Base-by-base conservation (phyloP, 495 filamentous ascomycete genomes). In the Penicillium pulvis region DNA sequence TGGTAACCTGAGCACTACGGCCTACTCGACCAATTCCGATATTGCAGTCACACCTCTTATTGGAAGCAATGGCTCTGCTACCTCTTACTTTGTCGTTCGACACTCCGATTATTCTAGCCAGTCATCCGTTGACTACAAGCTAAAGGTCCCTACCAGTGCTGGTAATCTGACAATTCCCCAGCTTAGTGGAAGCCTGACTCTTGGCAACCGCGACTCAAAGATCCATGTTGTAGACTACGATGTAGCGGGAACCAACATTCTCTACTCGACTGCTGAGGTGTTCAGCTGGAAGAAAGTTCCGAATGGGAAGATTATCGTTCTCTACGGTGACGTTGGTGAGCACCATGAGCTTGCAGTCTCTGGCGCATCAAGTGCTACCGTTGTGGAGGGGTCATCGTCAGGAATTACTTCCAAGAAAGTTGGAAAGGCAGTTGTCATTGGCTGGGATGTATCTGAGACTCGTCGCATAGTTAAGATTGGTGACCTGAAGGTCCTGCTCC, bases 231-330 rank as follows among this genome's bases (percentile, higher is more conserved):
- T 85, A 10, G 88, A 94, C 66, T 93, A 91, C 62, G 72, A 85
- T 50, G 73, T 93, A 51, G 80, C 81, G 0, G 82, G 81, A n/a
- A 76, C 75, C 1, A 85, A 78, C 9, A 67, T 93, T 19, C 71
- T 91, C 5, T 93, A 92, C 73, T 91, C 87, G 0, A 87, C 89
- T 6, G 87, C 85, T 0, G 90, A 94, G 56, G 79, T 91, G 28
- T 90, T 90, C 54, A 90, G 87, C 1, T 87, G 84, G 85, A 83
- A 87, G 69, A 76, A 80, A 47, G 82, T 83, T 60, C 79, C 74
- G n/a, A 64, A 78, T 8, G 80, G 78, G 58, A 89, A 84, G 26
- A 73, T 89, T 2, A 71, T 92, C 4, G 73, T 92, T 19, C 61
- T 94, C 12, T 93, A 90, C 59, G 89, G 89, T 17, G 88, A 83